Evolutionary conservation across 257 asterid species (phyloP).

Genomic region (Solanum sejunctum): DNA sequence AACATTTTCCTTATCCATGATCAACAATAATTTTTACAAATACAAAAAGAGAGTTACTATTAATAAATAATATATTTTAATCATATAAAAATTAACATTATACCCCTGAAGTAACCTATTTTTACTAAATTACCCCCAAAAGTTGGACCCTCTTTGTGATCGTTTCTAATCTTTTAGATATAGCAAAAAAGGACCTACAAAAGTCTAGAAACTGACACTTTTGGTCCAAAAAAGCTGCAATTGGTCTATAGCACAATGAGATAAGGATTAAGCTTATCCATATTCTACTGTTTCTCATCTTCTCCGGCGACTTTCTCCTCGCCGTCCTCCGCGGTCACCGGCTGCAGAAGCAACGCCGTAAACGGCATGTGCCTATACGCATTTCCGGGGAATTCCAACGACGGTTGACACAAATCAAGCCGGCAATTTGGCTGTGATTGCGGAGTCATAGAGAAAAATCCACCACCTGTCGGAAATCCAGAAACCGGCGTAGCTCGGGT

Average conservation of each 20-base stretch:
- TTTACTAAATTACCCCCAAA: neutral
- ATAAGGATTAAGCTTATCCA: neutral
- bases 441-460: neutral
- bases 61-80: neutral
- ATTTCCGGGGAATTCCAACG: slow-evolving; percentile 18
- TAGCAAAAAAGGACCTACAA: neutral
- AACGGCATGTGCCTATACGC: slow-evolving; percentile 52
- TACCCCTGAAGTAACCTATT: neutral
- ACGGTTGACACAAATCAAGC: slow-evolving; percentile 35
- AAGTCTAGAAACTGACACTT: neutral
- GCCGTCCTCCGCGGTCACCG: slow-evolving; percentile 28
- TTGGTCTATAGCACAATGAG: neutral
- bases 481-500: neutral
- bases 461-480: neutral
- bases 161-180: neutral
- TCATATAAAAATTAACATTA: neutral
- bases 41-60: neutral
- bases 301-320: neutral
- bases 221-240: neutral
- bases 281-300: neutral
- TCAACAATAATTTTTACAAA: neutral
- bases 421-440: slow-evolving; percentile 23
- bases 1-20: slow-evolving; percentile 1
- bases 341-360: slow-evolving; percentile 56
- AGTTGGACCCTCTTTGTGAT: neutral